Conservation (phyloP, 2,329 filamentous ascomycete genomes). For the Trichoderma guizhouense region DNA sequence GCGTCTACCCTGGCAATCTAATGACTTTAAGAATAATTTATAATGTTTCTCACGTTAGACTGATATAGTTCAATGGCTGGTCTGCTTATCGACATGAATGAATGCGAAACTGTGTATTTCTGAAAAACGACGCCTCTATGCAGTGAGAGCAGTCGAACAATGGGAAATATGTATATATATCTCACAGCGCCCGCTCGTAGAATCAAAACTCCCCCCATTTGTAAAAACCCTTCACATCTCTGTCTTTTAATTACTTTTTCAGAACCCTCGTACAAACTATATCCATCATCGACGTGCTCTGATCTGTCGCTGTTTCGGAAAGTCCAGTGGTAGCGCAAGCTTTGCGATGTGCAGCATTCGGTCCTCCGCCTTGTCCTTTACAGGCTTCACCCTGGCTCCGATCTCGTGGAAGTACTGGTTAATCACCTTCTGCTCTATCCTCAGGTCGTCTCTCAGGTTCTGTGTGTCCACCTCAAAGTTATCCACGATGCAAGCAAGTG, state of each 20-base stretch:
- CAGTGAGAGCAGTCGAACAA: not conserved
- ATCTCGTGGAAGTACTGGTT: conserved; percentile 72
- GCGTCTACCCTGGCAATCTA: not conserved
- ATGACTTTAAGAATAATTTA: not conserved
- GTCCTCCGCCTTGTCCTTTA: conserved; percentile 60
- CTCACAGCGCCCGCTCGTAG: not conserved
- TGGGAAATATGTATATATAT: not conserved
- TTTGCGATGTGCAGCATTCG: conserved; percentile 58
- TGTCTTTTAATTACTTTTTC: not conserved
- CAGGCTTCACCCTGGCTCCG: conserved; percentile 63
- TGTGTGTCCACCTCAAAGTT: conserved; percentile 70
- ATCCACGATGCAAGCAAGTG: conserved; percentile 67
- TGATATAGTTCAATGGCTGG: not conserved
- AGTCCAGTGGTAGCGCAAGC: conserved; percentile 73
- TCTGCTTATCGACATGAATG: not conserved
- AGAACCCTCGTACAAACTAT: not conserved
- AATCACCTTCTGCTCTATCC: conserved; percentile 67
- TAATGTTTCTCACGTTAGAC: not conserved
- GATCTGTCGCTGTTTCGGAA: conserved; percentile 61
- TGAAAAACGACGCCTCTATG: not conserved
- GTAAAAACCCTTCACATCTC: not conserved
- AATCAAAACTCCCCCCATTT: not conserved
- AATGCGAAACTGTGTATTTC: not conserved
- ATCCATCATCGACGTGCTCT: conserved; percentile 24
- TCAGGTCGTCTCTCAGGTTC: conserved; percentile 67